Base-by-base conservation (phyloP, 495 filamentous ascomycete genomes). In the Bacidia gigantensis region DNA sequence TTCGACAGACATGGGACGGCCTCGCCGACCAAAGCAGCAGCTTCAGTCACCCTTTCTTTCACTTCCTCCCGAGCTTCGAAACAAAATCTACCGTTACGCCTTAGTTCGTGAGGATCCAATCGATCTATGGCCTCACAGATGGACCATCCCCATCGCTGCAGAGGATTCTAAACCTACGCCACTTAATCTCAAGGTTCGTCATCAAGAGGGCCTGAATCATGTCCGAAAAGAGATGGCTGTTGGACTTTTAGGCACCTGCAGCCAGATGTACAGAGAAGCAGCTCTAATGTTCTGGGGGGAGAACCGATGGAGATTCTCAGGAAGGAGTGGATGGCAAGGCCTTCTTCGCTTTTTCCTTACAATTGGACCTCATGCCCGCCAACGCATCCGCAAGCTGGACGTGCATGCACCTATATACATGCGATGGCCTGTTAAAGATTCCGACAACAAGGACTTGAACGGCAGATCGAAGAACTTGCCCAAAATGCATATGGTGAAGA, bases 41-140 rank as follows among this genome's bases (percentile, higher is more conserved):
- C 52, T 55, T 26, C 52, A 57, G 18, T 71, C 67, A 5, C 66
- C 62, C 2, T 56, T 71, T 29, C 62, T 69, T 20, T 58, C 57
- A 11, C 62, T 71, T 0, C 68, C 68, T 0, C 50, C 60, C 25
- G 68, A 71, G 43, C 58, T 71, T 40, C 65, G 67, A 50, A 69
- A 64, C 51, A 62, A 59, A 22, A 69, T 71, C 50, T 69, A 67
- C 59, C 55, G 58, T 11, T 57, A 52, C 24, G 52, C 59, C 38
- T 54, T 64, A 11, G 52, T 61, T 12, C 29, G 53, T 43, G 52
- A 57, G 25, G 40, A 52, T 14, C 55, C 55, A 12, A 48, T 60
- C 18, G 58, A 60, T 32, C 41, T 60, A 22, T 60, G 58, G 58
- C 58, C 58, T n/a, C 58, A 58, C 21, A 57, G 54, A 40, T 54